These are phyloP conservation scores for Oryza longistaminata DNA, from an alignment of 176 grass and related monocot genomes.

Conservation along the genomic window DNA sequence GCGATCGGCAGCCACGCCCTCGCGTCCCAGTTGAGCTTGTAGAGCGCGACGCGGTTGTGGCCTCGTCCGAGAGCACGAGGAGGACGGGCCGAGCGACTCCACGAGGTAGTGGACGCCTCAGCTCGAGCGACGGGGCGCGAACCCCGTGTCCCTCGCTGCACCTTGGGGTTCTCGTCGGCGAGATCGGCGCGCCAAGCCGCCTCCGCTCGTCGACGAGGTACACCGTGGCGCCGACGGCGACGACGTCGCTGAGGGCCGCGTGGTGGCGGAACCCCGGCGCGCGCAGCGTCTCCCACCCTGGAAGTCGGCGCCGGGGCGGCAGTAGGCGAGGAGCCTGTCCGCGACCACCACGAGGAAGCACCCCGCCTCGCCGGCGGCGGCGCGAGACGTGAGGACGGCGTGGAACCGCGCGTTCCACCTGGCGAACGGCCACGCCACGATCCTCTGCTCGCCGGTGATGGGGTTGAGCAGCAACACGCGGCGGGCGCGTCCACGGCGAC, in stretches of 20 bases:
- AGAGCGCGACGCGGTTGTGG: constrained; percentile 29
- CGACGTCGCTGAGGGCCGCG: constrained; percentile 38
- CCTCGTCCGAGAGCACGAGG: constrained; percentile 50
- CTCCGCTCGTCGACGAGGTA: constrained; percentile 39
- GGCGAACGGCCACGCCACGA: constrained; percentile 40
- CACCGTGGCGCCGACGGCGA: constrained; percentile 32
- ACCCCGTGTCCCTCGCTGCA: constrained; percentile 38
- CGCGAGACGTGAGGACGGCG: constrained; percentile 30
- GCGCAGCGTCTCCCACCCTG: constrained; percentile 37
- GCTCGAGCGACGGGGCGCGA: neutral
- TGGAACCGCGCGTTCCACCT: constrained; percentile 17
- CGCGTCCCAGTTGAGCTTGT: constrained; percentile 33
- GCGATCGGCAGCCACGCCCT: constrained; percentile 15
- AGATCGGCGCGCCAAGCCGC: constrained; percentile 51
- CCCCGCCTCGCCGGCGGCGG: constrained; percentile 5
- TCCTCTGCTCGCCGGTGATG: neutral
- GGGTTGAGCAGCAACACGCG: constrained; percentile 39
- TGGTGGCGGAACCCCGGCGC: constrained; percentile 45
- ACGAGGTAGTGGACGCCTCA: constrained; percentile 40
- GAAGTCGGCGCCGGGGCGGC: constrained; percentile 12
- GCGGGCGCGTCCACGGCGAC: constrained; percentile 26
- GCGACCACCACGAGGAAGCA: constrained; percentile 44
- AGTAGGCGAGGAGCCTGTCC: constrained; percentile 48
- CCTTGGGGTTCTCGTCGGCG: constrained; percentile 29
- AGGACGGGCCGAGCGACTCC: constrained; percentile 37